Evolutionary conservation across 2,329 filamentous ascomycete species (phyloP).

Genomic region (Botrytis fragariae): DNA sequence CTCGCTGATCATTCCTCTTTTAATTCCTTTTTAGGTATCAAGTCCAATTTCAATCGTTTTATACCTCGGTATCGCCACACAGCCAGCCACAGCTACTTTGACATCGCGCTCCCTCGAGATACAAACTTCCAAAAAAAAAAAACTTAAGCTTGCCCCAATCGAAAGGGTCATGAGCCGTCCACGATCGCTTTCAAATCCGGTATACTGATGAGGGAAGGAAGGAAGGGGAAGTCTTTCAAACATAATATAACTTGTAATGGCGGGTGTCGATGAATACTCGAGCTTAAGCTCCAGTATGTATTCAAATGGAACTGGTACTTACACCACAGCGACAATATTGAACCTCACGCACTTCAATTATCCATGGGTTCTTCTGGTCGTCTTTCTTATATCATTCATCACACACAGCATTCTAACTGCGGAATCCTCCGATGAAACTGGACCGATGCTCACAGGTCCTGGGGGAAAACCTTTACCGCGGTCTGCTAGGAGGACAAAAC

Average conservation of each 20-base stretch:
- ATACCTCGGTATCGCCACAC: slow-evolving; percentile 16
- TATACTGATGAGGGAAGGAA: slow-evolving; percentile 36
- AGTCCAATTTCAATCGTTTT: slow-evolving; percentile 9
- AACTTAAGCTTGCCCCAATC: slow-evolving; percentile 5
- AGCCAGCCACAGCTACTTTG: slow-evolving; percentile 5
- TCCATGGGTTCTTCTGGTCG: slow-evolving; percentile 60
- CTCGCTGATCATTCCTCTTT: slow-evolving; percentile 17
- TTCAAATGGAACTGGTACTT: slow-evolving; percentile 25
- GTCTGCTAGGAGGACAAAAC: slow-evolving; percentile 43
- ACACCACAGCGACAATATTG: slow-evolving; percentile 27
- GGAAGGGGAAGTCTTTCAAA: slow-evolving; percentile 22
- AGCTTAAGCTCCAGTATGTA: slow-evolving; percentile 25
- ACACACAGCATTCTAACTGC: slow-evolving; percentile 55
- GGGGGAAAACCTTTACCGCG: slow-evolving; percentile 80
- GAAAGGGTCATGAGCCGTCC: slow-evolving; percentile 24
- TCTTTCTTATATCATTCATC: slow-evolving; percentile 63
- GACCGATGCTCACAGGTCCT: slow-evolving; percentile 62
- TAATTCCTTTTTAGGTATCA: slow-evolving; percentile 10
- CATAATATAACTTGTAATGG: slow-evolving; percentile 36
- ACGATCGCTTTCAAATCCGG: slow-evolving; percentile 29
- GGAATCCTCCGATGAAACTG: slow-evolving; percentile 40
- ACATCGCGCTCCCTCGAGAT: background rate
- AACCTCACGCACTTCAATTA: slow-evolving; percentile 47
- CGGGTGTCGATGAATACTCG: slow-evolving; percentile 30
- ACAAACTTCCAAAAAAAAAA: background rate